Evolutionary conservation across 805 yeast genomes (phyloP).

Genomic region (Geotrichum ghanense): DNA sequence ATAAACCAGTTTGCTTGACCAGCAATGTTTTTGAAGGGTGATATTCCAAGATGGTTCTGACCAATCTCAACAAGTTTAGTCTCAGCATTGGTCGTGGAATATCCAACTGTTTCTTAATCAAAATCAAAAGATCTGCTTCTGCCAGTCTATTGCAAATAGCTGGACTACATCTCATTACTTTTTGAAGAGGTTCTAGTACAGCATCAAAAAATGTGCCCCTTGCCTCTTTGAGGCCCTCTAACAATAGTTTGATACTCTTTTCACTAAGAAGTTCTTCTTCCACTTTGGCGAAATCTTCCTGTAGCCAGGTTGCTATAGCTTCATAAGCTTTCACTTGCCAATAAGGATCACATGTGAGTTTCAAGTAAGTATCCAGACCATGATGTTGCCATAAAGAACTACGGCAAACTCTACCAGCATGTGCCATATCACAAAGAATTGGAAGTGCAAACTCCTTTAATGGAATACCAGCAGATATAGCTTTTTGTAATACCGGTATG

Average conservation of each 20-base stretch:
- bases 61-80: constrained; percentile 10
- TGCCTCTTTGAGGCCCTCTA: constrained; percentile 12
- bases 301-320: constrained; percentile 31
- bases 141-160: constrained; percentile 9
- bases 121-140: constrained; percentile 5
- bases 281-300: constrained; percentile 17
- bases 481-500: constrained; percentile 32
- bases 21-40: neutral
- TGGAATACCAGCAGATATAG: constrained; percentile 31
- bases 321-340: constrained; percentile 50
- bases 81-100: constrained; percentile 10
- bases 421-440: constrained; percentile 40
- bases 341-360: constrained; percentile 37
- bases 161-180: constrained; percentile 11
- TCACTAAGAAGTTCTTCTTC: constrained; percentile 9
- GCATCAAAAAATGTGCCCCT: constrained; percentile 11
- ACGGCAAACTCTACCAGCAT: constrained; percentile 33
- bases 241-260: constrained; percentile 8
- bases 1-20: constrained; percentile 4
- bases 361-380: constrained; percentile 29
- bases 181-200: constrained; percentile 13
- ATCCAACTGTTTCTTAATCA: constrained; percentile 9
- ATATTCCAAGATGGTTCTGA: constrained; percentile 10
- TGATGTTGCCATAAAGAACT: constrained; percentile 28
- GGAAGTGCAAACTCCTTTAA: constrained; percentile 44